phyloP scores from a whole-genome alignment of 179 eudicot species.

The Nepenthes alata region DNA sequence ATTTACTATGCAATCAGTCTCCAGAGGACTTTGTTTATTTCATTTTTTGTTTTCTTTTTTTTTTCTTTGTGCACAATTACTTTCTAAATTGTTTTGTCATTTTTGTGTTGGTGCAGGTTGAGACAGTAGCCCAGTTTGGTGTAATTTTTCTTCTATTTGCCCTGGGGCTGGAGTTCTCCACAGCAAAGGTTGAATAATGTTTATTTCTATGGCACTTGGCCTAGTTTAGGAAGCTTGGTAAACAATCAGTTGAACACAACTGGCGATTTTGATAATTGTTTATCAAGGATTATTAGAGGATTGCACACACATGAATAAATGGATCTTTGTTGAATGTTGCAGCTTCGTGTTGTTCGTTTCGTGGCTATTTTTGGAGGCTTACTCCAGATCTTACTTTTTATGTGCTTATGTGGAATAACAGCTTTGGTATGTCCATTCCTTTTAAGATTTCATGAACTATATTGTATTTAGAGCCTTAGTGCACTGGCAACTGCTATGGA shows the following conservation, averaged over 20 bases:
- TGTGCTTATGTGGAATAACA: constrained; percentile 69
- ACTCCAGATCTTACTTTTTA: constrained; percentile 69
- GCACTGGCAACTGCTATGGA: too few species aligned
- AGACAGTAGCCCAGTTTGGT: constrained; percentile 92
- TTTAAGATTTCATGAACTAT: background rate
- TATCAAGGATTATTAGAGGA: too few species aligned
- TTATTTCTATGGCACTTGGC: background rate
- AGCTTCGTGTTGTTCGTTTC: constrained; percentile 81
- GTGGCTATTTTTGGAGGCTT: constrained; percentile 80
- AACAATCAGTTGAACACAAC: too few species aligned
- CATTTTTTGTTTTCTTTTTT: background rate
- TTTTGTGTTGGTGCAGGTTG: constrained; percentile 38
- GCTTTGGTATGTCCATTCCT: constrained; percentile 50
- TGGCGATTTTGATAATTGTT: too few species aligned
- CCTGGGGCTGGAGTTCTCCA: constrained; percentile 78
- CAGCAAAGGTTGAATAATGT: constrained; percentile 41
- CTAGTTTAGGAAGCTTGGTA: background rate
- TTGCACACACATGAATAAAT: background rate
- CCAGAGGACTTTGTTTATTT: background rate
- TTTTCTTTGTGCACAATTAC: background rate
- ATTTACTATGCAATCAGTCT: too few species aligned
- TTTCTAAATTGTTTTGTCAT: background rate
- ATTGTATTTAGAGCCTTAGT: too few species aligned
- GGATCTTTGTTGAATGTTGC: constrained; percentile 8
- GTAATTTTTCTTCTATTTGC: constrained; percentile 94